A percentile compares a stretch with the other conserved stretches of the same genome.
phyloP scores from a whole-genome alignment of 2,329 filamentous ascomycete species.

The Pseudocercospora crystallina region DNA sequence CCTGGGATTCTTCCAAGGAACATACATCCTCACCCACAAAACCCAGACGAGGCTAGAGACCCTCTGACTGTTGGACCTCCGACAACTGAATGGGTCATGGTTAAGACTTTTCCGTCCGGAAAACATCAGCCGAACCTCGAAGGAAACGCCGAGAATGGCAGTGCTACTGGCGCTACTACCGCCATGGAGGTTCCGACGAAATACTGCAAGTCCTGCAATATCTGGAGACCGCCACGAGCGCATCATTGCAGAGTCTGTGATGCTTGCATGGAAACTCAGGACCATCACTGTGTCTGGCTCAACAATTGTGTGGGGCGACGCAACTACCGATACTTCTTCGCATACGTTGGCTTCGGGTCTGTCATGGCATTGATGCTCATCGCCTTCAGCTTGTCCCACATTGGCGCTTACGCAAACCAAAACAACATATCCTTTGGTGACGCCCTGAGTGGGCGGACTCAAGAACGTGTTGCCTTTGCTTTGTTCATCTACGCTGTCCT shows the following conservation, averaged over 20 bases:
- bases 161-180: slow-evolving; percentile 43
- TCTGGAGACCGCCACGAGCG: slow-evolving; percentile 92
- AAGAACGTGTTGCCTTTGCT: slow-evolving; percentile 59
- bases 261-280: slow-evolving; percentile 94
- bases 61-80: slow-evolving; percentile 78
- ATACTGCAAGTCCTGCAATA: slow-evolving; percentile 95
- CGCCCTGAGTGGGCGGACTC: slow-evolving; percentile 49
- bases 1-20: slow-evolving; percentile 93
- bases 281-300: slow-evolving; percentile 98
- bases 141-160: slow-evolving; percentile 17
- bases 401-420: slow-evolving; percentile 68
- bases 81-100: slow-evolving; percentile 90
- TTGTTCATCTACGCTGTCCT: slow-evolving; percentile 82
- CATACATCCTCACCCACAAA: slow-evolving; percentile 80
- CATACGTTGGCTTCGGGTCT: slow-evolving; percentile 79
- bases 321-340: slow-evolving; percentile 97
- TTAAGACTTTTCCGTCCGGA: slow-evolving; percentile 44
- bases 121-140: slow-evolving; percentile 11
- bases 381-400: slow-evolving; percentile 74
- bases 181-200: slow-evolving; percentile 98
- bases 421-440: slow-evolving; percentile 66
- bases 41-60: slow-evolving; percentile 69
- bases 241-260: slow-evolving; percentile 97
- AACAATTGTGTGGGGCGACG: slow-evolving; percentile 97
- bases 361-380: slow-evolving; percentile 74